A percentile compares a stretch with the other conserved stretches of the same genome.
These are phyloP conservation scores for Talaromyces rugulosus DNA, from an alignment of 2,329 filamentous ascomycete species.

Conservation along the genomic window DNA sequence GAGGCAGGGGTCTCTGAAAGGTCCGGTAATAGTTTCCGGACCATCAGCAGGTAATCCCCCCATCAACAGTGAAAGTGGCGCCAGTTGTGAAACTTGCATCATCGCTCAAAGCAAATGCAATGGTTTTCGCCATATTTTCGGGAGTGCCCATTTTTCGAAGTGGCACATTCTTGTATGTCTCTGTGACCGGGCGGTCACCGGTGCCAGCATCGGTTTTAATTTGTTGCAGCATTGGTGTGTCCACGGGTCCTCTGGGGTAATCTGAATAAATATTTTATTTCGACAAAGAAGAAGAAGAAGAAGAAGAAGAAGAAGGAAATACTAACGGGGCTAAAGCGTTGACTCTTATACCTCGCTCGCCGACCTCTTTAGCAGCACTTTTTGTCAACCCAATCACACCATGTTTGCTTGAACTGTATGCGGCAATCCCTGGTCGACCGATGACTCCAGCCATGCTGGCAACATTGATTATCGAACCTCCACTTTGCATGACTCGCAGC, in stretches of 20 bases:
- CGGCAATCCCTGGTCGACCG: slow-evolving; percentile 13
- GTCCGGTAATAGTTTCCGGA: too few relatives aligned
- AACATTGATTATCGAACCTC: not conserved
- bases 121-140: not conserved
- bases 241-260: slow-evolving; percentile 24
- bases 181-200: not conserved
- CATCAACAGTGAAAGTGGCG: slow-evolving; percentile 48
- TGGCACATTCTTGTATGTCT: not conserved
- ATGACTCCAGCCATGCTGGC: not conserved
- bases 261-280: slow-evolving; percentile 5
- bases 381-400: slow-evolving; percentile 31
- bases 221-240: not conserved
- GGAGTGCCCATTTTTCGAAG: not conserved
- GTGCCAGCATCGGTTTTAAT: not conserved
- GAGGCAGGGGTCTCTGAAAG: too few relatives aligned
- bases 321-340: slow-evolving; percentile 43
- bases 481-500: not conserved
- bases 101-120: not conserved
- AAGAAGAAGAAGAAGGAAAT: not conserved
- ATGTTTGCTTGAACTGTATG: slow-evolving; percentile 34
- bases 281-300: not conserved
- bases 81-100: not conserved
- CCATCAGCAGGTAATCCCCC: slow-evolving; percentile 46
- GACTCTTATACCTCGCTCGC: slow-evolving; percentile 29
- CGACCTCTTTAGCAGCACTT: slow-evolving; percentile 35